Conservation (phyloP, 495 filamentous ascomycete species). For the Penicillium verhagenii region DNA sequence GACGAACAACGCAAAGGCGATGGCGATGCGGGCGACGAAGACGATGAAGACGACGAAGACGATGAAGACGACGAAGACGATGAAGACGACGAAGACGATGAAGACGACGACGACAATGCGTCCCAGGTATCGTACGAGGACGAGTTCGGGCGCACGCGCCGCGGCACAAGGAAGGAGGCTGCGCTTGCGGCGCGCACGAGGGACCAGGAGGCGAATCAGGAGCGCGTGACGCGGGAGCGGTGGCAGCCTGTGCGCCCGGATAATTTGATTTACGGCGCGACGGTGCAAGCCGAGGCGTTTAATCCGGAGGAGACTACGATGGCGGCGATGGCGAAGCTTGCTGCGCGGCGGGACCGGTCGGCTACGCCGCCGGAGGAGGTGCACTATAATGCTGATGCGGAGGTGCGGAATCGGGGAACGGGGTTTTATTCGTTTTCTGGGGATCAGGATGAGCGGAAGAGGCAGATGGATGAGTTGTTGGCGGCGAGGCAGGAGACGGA, state of each 20-base stretch:
- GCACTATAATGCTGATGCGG: constrained; percentile 82
- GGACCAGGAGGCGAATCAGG: constrained; percentile 29
- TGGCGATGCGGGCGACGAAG: constrained; percentile 35
- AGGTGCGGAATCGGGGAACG: constrained; percentile 82
- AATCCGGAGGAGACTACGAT: constrained; percentile 60
- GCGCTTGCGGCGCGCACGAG: constrained; percentile 54
- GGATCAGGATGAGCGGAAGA: constrained; percentile 60
- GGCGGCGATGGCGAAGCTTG: constrained; percentile 67
- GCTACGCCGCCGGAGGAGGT: constrained; percentile 71
- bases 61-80: constrained; percentile 29
- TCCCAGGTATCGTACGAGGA: constrained; percentile 80
- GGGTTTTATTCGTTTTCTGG: constrained; percentile 85
- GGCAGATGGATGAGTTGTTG: constrained; percentile 75
- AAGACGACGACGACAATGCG: constrained; percentile 44
- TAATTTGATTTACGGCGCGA: constrained; percentile 78
- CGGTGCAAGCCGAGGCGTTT: constrained; percentile 80
- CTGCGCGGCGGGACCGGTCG: constrained; percentile 68
- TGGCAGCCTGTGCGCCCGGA: constrained; percentile 63
- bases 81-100: no score
- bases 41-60: constrained; percentile 39
- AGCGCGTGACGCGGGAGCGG: constrained; percentile 43
- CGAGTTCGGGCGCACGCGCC: constrained; percentile 80
- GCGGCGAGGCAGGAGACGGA: constrained; percentile 66
- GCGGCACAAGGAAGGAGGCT: constrained; percentile 62
- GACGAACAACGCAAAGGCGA: constrained; percentile 51